These are phyloP conservation scores for Phytophthora megakarya DNA, from an alignment of 352 stramenopile species.

Conservation along the genomic window DNA sequence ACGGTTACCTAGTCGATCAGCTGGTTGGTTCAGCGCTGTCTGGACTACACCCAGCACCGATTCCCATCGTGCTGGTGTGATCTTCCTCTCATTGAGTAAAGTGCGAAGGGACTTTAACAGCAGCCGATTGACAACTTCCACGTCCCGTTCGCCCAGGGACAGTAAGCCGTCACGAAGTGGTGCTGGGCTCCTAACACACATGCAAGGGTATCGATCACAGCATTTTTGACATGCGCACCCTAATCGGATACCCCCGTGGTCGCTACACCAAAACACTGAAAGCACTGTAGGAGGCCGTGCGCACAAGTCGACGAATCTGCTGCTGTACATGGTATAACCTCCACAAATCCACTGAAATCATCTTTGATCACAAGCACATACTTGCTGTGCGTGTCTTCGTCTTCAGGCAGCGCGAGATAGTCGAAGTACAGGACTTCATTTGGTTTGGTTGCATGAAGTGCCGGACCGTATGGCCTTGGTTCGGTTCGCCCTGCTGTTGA, in stretches of 20 bases:
- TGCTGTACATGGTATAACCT: slow-evolving; percentile 19
- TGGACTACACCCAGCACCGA: background rate
- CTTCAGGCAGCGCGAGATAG: slow-evolving; percentile 27
- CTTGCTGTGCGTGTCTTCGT: background rate
- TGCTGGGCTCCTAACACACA: too few species aligned
- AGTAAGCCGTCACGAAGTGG: too few species aligned
- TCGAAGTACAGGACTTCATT: slow-evolving; percentile 50
- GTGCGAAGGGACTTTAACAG: background rate
- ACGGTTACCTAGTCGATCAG: background rate
- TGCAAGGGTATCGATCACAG: too few species aligned
- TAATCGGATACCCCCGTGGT: too few species aligned
- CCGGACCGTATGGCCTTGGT: slow-evolving; percentile 19
- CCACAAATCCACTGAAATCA: slow-evolving; percentile 33
- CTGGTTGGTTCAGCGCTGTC: background rate
- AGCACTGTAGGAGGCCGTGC: too few species aligned
- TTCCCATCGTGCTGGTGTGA: background rate
- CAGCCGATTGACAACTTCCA: background rate
- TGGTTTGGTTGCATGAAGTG: slow-evolving; percentile 33
- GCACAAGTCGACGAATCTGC: slow-evolving; percentile 3
- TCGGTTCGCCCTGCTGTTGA: background rate
- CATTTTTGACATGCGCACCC: too few species aligned
- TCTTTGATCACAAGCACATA: slow-evolving; percentile 43
- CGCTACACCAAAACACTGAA: too few species aligned
- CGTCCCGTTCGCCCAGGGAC: too few species aligned
- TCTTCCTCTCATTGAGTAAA: background rate